These are phyloP conservation scores for Stylosanthes scabra DNA, from an alignment of 331 rosid species.

Conservation along the genomic window DNA sequence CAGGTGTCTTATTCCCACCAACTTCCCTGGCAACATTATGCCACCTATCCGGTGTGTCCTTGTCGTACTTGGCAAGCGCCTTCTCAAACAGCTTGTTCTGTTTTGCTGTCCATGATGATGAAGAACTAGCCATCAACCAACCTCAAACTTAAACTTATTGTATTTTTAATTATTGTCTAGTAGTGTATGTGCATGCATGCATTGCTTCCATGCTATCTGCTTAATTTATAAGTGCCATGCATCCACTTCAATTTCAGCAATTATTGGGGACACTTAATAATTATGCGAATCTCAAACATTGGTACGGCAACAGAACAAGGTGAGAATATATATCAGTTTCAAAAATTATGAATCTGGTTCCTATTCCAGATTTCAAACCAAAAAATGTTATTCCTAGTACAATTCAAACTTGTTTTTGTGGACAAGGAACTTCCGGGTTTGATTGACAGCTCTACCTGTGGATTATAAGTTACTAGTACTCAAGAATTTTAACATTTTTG, in stretches of 20 bases:
- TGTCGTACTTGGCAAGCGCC: constrained; percentile 60
- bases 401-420: background rate
- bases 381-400: background rate
- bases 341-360: constrained; percentile 46
- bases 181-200: too few relatives aligned
- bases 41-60: constrained; percentile 65
- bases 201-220: too few relatives aligned
- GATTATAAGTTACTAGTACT: background rate
- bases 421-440: constrained; percentile 1
- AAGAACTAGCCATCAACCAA: too few relatives aligned
- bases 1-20: constrained; percentile 50
- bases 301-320: constrained; percentile 29
- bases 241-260: too few relatives aligned
- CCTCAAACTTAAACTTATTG: too few relatives aligned
- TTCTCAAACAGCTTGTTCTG: constrained; percentile 60
- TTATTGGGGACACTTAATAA: too few relatives aligned
- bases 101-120: constrained; percentile 50
- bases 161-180: too few relatives aligned
- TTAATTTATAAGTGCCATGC: too few relatives aligned
- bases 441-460: background rate
- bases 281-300: constrained; percentile 45
- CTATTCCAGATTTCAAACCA: constrained; percentile 41
- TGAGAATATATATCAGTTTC: constrained; percentile 43
- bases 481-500: background rate
- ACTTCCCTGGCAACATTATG: constrained; percentile 62